A percentile compares a stretch with the other conserved stretches of the same genome.
phyloP scores from a whole-genome alignment of 495 filamentous ascomycete genomes.

The Cudoniella acicularis region DNA sequence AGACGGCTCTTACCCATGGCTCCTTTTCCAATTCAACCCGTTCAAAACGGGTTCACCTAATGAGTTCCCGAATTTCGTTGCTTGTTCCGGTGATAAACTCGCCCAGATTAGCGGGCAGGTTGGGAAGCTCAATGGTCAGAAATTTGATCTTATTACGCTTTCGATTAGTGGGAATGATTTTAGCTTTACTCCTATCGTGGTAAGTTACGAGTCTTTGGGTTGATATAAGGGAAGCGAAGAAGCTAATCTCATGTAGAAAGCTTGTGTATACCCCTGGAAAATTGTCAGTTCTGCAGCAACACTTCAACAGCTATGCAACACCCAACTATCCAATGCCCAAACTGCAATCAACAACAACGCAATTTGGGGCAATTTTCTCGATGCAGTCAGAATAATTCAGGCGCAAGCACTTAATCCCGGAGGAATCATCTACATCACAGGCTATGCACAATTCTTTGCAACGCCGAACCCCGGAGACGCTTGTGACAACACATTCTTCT shows the following conservation, averaged over 20 bases:
- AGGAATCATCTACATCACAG: too few relatives aligned
- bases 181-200: background rate
- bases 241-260: background rate
- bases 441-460: background rate
- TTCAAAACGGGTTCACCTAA: background rate
- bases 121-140: background rate
- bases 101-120: background rate
- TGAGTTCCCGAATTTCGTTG: background rate
- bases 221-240: background rate
- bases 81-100: conserved; percentile 1
- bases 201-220: background rate
- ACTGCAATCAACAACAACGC: background rate
- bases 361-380: background rate
- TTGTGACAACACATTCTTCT: background rate
- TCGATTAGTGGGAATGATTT: conserved; percentile 13
- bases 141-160: conserved; percentile 3
- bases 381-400: too few relatives aligned
- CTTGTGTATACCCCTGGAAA: background rate
- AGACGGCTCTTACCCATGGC: background rate
- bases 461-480: background rate
- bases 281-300: background rate
- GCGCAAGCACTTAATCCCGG: too few relatives aligned
- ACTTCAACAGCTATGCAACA: background rate
- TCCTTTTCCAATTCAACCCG: background rate
- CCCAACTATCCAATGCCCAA: background rate